phyloP scores from a whole-genome alignment of 345 rosid genomes.

The Adansonia digitata region DNA sequence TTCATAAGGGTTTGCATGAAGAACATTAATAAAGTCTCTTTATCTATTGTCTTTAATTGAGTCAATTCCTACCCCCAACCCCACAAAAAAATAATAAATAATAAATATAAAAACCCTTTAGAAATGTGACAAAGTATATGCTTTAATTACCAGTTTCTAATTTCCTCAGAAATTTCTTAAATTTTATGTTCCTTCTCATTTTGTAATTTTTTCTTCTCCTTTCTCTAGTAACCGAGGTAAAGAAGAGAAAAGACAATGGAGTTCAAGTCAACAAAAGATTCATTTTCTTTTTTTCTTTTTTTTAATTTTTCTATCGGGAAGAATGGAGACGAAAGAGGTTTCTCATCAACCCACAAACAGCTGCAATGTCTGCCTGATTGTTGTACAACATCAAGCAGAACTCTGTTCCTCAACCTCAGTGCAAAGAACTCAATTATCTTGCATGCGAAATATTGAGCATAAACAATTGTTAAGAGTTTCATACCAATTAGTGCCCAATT shows the following conservation, averaged over 20 bases:
- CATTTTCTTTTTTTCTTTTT: not conserved
- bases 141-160: not conserved
- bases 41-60: not conserved
- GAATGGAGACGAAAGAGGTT: not conserved
- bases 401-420: slow-evolving; percentile 5
- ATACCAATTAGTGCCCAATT: not conserved
- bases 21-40: not conserved
- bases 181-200: not conserved
- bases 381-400: not conserved
- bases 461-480: not conserved
- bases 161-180: not conserved
- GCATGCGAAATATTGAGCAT: not conserved
- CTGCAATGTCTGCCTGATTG: not conserved
- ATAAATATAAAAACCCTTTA: not conserved
- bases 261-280: not conserved
- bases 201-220: not conserved
- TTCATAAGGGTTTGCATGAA: not conserved
- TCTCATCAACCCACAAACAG: not conserved
- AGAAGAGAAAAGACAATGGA: not conserved
- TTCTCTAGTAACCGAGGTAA: not conserved
- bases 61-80: not conserved
- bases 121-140: not conserved
- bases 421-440: not conserved
- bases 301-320: not conserved
- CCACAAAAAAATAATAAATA: not conserved